Conservation (phyloP, 2,329 filamentous ascomycete species). For the Phialophora tarda region DNA sequence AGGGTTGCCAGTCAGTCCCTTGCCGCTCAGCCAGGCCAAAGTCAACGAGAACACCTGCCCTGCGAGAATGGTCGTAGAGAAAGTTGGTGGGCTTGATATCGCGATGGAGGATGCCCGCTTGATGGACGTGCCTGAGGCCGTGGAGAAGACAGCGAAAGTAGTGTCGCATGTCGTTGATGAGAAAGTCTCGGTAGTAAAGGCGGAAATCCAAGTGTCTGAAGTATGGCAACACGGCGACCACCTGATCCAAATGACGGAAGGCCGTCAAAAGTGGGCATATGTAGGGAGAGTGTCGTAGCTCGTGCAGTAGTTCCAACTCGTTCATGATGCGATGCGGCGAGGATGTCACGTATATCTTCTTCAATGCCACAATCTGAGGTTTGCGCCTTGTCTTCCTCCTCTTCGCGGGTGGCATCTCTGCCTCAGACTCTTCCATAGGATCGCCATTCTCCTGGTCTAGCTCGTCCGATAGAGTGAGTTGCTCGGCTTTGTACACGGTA, state of each 20-base stretch:
- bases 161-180: conserved; percentile 80
- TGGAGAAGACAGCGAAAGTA: conserved; percentile 90
- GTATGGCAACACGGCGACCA: conserved; percentile 92
- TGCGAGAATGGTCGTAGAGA: conserved; percentile 50
- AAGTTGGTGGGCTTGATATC: conserved; percentile 89
- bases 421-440: conserved; percentile 64
- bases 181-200: conserved; percentile 87
- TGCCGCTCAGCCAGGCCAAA: conserved; percentile 89
- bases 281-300: conserved; percentile 78
- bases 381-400: conserved; percentile 56
- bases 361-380: conserved; percentile 88
- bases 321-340: conserved; percentile 93
- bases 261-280: conserved; percentile 96
- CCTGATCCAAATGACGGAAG: conserved; percentile 93
- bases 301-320: conserved; percentile 90
- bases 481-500: conserved; percentile 98
- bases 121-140: conserved; percentile 81
- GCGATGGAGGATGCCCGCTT: conserved; percentile 82
- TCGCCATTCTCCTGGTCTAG: conserved; percentile 89
- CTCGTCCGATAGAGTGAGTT: conserved; percentile 75
- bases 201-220: conserved; percentile 96
- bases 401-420: conserved; percentile 73
- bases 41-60: conserved; percentile 92
- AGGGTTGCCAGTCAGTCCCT: conserved; percentile 75
- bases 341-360: conserved; percentile 99